These are phyloP conservation scores for Peribolospora kevripleyi DNA, from an alignment of 768 basidiomycete genomes.

Conservation along the genomic window DNA sequence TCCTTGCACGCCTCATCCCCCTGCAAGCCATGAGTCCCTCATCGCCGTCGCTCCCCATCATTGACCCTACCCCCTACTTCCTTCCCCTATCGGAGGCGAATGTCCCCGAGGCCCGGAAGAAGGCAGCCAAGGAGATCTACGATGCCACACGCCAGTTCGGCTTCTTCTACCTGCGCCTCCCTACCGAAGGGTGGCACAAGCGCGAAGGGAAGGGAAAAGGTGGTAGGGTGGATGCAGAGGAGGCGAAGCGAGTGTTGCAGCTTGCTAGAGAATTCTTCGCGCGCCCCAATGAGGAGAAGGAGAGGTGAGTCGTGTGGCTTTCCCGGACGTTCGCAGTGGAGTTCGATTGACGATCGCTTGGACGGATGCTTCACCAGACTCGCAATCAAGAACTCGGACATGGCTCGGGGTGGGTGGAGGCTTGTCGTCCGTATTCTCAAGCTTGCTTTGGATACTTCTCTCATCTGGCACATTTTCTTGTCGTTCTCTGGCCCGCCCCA, in stretches of 20 bases:
- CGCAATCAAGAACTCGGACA: conserved; percentile 41
- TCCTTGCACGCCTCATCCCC: too few relatives aligned
- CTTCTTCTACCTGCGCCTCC: conserved; percentile 49
- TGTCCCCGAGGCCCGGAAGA: background rate
- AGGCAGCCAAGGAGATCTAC: conserved; percentile 16
- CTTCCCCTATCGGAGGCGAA: background rate
- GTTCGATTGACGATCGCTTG: too few relatives aligned
- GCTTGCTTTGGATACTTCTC: background rate
- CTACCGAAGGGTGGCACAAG: background rate
- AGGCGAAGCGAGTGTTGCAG: conserved; percentile 38
- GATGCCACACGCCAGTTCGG: conserved; percentile 51
- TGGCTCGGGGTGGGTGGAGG: conserved; percentile 38
- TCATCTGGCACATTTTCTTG: background rate
- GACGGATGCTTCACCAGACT: conserved; percentile 17
- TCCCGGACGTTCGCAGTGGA: too few relatives aligned
- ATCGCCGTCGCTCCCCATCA: conserved; percentile 5
- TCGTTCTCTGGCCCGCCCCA: background rate
- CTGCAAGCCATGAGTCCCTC: conserved; percentile 1
- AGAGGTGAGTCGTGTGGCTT: conserved; percentile 17
- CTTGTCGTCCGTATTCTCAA: background rate
- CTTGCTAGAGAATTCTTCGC: conserved; percentile 51
- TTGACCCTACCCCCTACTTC: conserved; percentile 3
- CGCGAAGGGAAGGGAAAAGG: conserved; percentile 27
- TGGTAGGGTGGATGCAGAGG: conserved; percentile 30
- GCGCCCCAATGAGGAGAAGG: conserved; percentile 52